Base-by-base conservation (phyloP, 441 rosid genomes). In the Brassica balearica region DNA sequence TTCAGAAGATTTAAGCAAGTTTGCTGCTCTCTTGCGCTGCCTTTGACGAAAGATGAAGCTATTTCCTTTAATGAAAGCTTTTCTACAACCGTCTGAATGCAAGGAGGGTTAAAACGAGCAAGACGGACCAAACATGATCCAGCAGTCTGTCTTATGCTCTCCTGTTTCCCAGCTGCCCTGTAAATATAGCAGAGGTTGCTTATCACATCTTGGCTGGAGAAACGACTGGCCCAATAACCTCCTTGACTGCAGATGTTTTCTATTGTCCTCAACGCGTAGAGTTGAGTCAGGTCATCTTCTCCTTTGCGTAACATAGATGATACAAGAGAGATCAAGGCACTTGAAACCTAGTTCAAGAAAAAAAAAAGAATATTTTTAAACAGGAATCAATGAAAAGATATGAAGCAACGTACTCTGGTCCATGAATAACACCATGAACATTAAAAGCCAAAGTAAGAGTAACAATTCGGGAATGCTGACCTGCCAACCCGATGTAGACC, bases 111-210 rank as follows among this genome's bases (percentile, higher is more conserved):
- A 75, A 96, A 96, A 65, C 99, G 94, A 69, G 89, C 91, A 69
- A 96, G 87, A 62, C 99, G 97, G 82, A 93, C 98, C 81, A 95
- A 83, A 86, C 99, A 96, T 79, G 99, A 96, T 75, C 99, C 99
- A 63, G 99, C 97, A 34, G 97, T 91, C 59, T 91, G 90, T 86
- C 96, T 88, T 88, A 91, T 87, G 89, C 92, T 91, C 81, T 96
- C 99, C 70, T 87, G 97, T 86, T 96, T 96, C 74, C 99, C 97
- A 58, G 86, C 72, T 70, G 99, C 97, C 77, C 86, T 86, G 75
- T 90, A 92, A 65, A 95, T 93, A 73, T 95, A 89, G 83, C 97
- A 95, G 53, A 95, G 82, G 82, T 95, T 95, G 75, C 83, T 85
- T 69, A 95, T 88, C 73, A 93, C 88, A 80, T 95, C 99, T 82